Evolutionary conservation across 208 protist genomes (phyloP).

Genomic region (Crithidia fasciculata): DNA sequence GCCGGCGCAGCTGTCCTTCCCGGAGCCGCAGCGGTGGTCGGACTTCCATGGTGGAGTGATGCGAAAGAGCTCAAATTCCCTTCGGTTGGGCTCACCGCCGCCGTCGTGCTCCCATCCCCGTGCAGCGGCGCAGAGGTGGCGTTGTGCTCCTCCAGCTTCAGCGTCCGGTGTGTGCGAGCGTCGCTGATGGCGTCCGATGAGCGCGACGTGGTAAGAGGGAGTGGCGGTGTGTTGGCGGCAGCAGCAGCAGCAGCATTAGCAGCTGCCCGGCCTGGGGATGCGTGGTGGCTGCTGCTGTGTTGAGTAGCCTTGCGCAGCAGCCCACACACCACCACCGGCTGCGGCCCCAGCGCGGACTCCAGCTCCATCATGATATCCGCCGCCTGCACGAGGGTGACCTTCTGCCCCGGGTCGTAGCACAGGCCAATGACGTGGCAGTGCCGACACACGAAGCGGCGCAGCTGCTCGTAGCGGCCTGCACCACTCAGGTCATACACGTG

Average conservation of each 20-base stretch:
- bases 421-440: conserved; percentile 78
- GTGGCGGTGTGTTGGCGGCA: background rate
- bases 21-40: background rate
- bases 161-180: background rate
- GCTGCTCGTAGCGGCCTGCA: conserved; percentile 62
- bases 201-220: background rate
- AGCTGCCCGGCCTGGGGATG: too few relatives aligned
- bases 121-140: background rate
- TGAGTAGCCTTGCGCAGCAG: conserved; percentile 31
- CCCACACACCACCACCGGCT: conserved; percentile 84
- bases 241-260: too few relatives aligned
- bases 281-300: too few relatives aligned
- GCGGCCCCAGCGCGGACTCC: conserved; percentile 67
- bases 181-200: background rate
- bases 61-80: too few relatives aligned
- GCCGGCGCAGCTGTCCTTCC: background rate
- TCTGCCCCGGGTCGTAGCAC: conserved; percentile 78
- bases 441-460: conserved; percentile 77
- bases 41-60: too few relatives aligned
- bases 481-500: conserved; percentile 82
- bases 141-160: background rate
- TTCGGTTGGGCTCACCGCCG: too few relatives aligned
- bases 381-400: conserved; percentile 81
- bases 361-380: conserved; percentile 83
- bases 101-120: too few relatives aligned